Conservation (phyloP, 192 early-diverging fungal genomes). For the Allomyces javanicus region DNA sequence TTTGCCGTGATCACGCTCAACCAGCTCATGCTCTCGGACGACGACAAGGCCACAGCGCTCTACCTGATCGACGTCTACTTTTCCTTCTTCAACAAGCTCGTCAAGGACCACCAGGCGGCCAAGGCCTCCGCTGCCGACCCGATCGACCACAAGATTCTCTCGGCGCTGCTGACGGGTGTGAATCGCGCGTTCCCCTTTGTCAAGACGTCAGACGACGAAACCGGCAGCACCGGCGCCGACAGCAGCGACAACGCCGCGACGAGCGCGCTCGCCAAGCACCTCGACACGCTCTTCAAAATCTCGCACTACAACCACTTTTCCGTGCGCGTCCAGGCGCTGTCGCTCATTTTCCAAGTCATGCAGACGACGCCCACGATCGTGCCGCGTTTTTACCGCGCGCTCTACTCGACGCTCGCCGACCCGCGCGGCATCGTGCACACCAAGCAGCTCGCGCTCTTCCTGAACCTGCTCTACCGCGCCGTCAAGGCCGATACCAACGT, state of each 20-base stretch:
- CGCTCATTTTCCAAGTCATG: constrained; percentile 61
- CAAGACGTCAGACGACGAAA: constrained; percentile 50
- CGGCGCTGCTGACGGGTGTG: constrained; percentile 78
- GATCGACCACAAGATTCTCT: constrained; percentile 64
- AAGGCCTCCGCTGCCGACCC: constrained; percentile 25
- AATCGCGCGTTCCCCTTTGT: constrained; percentile 87
- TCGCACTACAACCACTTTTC: constrained; percentile 78
- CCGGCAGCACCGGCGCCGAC: neutral
- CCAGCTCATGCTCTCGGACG: constrained; percentile 66
- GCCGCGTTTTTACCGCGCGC: constrained; percentile 77
- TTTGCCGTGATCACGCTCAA: constrained; percentile 80
- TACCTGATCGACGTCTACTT: constrained; percentile 81
- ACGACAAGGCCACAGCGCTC: constrained; percentile 55
- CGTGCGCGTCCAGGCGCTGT: constrained; percentile 79
- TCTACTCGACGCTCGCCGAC: constrained; percentile 79
- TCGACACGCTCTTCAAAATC: constrained; percentile 79
- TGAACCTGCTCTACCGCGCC: constrained; percentile 76
- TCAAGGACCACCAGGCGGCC: constrained; percentile 25
- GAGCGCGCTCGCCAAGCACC: constrained; percentile 23
- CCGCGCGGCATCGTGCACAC: constrained; percentile 41
- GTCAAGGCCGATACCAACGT: constrained; percentile 51
- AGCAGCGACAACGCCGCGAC: neutral
- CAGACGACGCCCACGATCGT: constrained; percentile 25
- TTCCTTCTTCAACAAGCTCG: constrained; percentile 63
- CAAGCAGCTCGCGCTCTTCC: constrained; percentile 81